Evolutionary conservation across 176 grass and related monocot genomes (phyloP).

Genomic region (Rhynchospora breviuscula): DNA sequence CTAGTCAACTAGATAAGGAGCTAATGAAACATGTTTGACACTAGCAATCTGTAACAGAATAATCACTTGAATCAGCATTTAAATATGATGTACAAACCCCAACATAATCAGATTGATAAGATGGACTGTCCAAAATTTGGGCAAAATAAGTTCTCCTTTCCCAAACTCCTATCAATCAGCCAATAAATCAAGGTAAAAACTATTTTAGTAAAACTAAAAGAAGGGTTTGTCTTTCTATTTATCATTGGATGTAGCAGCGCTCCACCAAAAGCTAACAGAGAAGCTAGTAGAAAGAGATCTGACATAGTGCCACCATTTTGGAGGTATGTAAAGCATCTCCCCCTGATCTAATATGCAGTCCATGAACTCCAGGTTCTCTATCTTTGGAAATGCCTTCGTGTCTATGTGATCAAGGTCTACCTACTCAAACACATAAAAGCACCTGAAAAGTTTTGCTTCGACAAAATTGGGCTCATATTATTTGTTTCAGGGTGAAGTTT

Average conservation of each 20-base stretch:
- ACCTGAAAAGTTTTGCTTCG: background rate
- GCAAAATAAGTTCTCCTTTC: conserved; percentile 1
- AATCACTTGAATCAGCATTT: conserved; percentile 3
- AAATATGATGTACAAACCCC: conserved; percentile 10
- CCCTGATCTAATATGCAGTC: conserved; percentile 87
- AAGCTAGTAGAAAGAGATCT: conserved; percentile 86
- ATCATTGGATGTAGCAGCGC: conserved; percentile 22
- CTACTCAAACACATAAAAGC: conserved; percentile 38
- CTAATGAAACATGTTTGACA: background rate
- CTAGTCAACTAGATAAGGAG: background rate
- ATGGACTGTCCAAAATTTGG: background rate
- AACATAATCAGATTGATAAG: conserved; percentile 4
- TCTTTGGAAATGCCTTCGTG: conserved; percentile 39
- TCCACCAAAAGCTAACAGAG: conserved; percentile 92
- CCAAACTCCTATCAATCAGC: background rate
- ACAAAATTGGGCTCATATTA: background rate
- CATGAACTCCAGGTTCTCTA: conserved; percentile 55
- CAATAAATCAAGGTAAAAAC: conserved; percentile 8
- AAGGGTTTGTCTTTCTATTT: conserved; percentile 6
- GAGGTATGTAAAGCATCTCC: conserved; percentile 93
- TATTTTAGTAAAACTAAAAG: conserved; percentile 8
- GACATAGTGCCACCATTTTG: conserved; percentile 96
- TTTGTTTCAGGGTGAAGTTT: background rate
- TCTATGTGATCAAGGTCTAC: conserved; percentile 85
- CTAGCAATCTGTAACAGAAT: background rate